Conservation (phyloP, 2,329 filamentous ascomycete species). For the Hymenoscyphus occultus region DNA sequence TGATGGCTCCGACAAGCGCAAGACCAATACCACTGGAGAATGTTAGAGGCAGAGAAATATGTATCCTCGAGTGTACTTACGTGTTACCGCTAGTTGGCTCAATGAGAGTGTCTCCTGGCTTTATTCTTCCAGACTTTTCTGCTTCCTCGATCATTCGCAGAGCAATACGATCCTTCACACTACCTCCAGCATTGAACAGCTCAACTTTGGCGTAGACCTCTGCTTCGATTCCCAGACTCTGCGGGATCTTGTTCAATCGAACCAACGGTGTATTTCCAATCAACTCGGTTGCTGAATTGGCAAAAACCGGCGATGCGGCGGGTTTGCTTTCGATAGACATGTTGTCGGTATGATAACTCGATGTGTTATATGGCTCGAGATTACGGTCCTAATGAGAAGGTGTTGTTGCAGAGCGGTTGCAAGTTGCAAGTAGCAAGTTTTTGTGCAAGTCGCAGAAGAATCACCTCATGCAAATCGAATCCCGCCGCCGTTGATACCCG, state of each 20-base stretch:
- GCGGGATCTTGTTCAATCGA: constrained; percentile 86
- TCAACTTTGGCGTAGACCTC: constrained; percentile 90
- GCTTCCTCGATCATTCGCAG: constrained; percentile 97
- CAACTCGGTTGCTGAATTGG: constrained; percentile 71
- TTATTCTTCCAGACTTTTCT: constrained; percentile 87
- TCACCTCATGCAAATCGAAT: constrained; percentile 2
- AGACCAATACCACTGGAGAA: constrained; percentile 73
- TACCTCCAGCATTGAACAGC: constrained; percentile 90
- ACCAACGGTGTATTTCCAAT: constrained; percentile 97
- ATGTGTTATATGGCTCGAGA: neutral
- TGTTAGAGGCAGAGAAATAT: constrained; percentile 28
- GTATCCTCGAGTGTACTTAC: constrained; percentile 35
- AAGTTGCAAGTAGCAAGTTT: neutral
- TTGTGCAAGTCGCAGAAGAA: neutral
- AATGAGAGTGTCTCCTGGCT: constrained; percentile 94
- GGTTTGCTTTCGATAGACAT: constrained; percentile 30
- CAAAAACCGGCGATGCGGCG: constrained; percentile 32
- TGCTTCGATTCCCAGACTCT: constrained; percentile 83
- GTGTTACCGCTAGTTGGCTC: constrained; percentile 98
- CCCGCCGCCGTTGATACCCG: constrained; percentile 7
- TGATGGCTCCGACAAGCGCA: constrained; percentile 89
- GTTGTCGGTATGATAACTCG: neutral
- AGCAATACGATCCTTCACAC: constrained; percentile 93
- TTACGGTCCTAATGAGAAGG: neutral
- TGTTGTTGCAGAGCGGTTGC: neutral